Evolutionary conservation across 2,329 filamentous ascomycete genomes (phyloP).

Genomic region (Fusarium phyllophilum): DNA sequence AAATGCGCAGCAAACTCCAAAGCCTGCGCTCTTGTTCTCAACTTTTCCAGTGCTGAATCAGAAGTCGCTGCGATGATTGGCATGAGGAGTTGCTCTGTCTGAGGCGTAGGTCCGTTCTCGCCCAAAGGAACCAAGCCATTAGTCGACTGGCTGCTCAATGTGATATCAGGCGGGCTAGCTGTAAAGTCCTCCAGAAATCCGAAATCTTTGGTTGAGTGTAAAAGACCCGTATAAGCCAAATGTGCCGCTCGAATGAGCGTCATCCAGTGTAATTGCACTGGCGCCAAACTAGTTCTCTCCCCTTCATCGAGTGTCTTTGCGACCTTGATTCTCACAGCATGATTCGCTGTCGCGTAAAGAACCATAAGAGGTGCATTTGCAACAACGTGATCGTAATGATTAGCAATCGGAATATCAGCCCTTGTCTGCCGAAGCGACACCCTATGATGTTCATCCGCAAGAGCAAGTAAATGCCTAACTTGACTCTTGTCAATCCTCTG

Average conservation of each 20-base stretch:
- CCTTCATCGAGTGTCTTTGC: conserved; percentile 36
- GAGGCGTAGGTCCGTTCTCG: conserved; percentile 15
- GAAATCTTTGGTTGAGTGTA: background rate
- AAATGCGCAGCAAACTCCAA: background rate
- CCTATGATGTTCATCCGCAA: conserved; percentile 52
- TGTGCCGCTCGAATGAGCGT: conserved; percentile 33
- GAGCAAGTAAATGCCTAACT: conserved; percentile 28
- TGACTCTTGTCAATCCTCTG: background rate
- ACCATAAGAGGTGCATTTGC: conserved; percentile 54
- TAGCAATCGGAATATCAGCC: conserved; percentile 42
- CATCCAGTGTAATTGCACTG: conserved; percentile 32
- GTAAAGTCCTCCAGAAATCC: background rate
- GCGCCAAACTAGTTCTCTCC: background rate
- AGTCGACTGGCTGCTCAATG: background rate
- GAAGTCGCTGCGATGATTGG: conserved; percentile 28
- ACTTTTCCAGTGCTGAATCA: conserved; percentile 5
- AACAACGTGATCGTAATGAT: conserved; percentile 43
- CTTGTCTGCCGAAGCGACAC: conserved; percentile 52
- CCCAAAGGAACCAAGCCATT: background rate
- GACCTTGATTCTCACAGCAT: conserved; percentile 50
- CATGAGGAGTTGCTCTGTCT: conserved; percentile 15
- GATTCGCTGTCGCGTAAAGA: conserved; percentile 53
- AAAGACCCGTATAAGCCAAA: conserved; percentile 27
- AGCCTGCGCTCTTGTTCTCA: background rate
- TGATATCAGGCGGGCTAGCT: background rate